Conservation (phyloP, 306 rosid species). For the Oemleria cerasiformis region DNA sequence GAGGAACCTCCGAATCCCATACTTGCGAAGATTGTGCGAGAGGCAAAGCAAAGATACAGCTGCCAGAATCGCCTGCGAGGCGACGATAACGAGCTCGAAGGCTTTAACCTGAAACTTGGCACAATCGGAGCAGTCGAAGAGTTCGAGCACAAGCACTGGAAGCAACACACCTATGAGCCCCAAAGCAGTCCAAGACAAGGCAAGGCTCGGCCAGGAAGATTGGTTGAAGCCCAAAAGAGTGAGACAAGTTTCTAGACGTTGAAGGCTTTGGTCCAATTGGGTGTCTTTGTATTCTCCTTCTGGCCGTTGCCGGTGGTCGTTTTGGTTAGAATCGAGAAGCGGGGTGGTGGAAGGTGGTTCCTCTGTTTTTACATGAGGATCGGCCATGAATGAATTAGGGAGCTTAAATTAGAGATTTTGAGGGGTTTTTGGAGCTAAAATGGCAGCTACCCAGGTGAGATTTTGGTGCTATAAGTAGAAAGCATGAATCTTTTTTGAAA, state of each 20-base stretch:
- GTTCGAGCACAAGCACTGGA: constrained; percentile 45
- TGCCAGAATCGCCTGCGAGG: constrained; percentile 71
- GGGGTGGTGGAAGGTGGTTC: constrained; percentile 35
- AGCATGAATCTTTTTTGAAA: not conserved
- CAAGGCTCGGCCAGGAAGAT: constrained; percentile 20
- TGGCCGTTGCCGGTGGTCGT: not conserved
- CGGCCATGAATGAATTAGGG: constrained; percentile 32
- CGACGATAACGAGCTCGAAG: constrained; percentile 59
- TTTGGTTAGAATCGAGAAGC: constrained; percentile 34
- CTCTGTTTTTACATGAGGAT: constrained; percentile 38
- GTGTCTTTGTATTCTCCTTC: constrained; percentile 29
- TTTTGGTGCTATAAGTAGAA: constrained; percentile 2
- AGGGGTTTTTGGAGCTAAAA: constrained; percentile 12
- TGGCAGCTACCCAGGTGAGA: constrained; percentile 21
- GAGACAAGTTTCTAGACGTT: constrained; percentile 41
- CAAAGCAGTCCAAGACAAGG: constrained; percentile 53
- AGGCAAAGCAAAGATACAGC: constrained; percentile 73
- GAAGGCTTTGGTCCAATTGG: constrained; percentile 42
- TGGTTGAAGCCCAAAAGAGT: constrained; percentile 54
- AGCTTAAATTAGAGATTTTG: not conserved
- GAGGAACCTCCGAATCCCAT: constrained; percentile 68
- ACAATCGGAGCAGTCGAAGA: constrained; percentile 40
- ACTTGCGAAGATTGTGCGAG: constrained; percentile 57
- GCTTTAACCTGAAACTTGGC: constrained; percentile 41
- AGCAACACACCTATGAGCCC: constrained; percentile 38